Conservation (phyloP, 169 alveolate genomes). For the Theileria orientalis region DNA sequence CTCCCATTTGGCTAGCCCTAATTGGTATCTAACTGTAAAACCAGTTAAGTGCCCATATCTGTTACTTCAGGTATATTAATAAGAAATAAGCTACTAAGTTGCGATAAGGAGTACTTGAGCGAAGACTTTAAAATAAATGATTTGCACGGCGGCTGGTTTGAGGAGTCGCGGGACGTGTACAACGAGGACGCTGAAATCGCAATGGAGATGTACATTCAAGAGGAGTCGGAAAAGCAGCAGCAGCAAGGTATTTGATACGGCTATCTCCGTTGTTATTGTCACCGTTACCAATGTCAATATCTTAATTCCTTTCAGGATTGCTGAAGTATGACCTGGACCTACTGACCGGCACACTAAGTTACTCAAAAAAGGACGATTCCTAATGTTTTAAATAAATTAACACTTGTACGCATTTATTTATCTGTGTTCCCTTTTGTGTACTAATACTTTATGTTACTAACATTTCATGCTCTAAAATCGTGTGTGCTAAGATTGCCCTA, state of each 20-base stretch:
- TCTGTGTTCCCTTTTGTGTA: too few relatives aligned
- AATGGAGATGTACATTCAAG: constrained; percentile 10
- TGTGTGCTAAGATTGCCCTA: not conserved
- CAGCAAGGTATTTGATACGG: constrained; percentile 22
- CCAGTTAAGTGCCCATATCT: not conserved
- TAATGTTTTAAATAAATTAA: not conserved
- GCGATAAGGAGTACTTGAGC: constrained; percentile 16
- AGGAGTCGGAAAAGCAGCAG: constrained; percentile 19
- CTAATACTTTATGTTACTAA: too few relatives aligned
- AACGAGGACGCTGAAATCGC: constrained; percentile 48
- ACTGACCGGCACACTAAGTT: constrained; percentile 34
- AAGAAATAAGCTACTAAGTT: constrained; percentile 33
- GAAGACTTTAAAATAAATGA: constrained; percentile 41
- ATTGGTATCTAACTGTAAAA: not conserved
- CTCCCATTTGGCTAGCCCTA: not conserved
- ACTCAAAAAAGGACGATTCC: not conserved
- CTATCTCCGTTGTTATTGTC: too few relatives aligned
- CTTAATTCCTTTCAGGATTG: constrained; percentile 3
- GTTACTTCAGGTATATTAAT: constrained; percentile 18
- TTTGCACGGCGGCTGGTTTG: constrained; percentile 56
- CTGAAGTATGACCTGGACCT: constrained; percentile 47
- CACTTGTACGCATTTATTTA: not conserved
- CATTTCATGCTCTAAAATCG: too few relatives aligned
- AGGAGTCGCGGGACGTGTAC: constrained; percentile 35
- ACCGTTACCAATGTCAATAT: too few relatives aligned